Evolutionary conservation across 495 filamentous ascomycete species (phyloP), one percentile per base, ranked within the genome.

Genomic region (Collariella sp.): DNA sequence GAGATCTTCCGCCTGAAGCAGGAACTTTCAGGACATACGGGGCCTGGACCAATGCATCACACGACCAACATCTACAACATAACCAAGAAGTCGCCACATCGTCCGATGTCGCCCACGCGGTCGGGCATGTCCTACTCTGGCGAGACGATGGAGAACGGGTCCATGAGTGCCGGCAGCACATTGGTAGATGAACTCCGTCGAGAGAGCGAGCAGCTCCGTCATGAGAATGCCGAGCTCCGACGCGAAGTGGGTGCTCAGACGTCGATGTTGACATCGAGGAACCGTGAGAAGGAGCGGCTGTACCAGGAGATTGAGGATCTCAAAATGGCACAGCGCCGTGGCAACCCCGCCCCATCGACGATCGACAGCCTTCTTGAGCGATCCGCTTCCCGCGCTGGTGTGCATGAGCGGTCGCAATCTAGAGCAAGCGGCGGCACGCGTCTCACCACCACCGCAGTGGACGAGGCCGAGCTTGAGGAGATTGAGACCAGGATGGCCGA

Each of bases 271-370:
- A 96, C 94, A 5, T 96, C 93, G 31, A 80, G 93, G 7, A 96
- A 97, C 61, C 82, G 89, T 31, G 93, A 98, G 66, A 91, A 93
- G 63, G 91, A 96, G 60, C 84, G 90, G 4, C 76, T 98, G 15
- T 94, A 96, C 63, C 88, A 95, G 55, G 93, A 98, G 64, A 98
- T 96, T 41, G 93, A 98, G 70, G 89, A 96, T 50, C 78, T 97
- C 45, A 98, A 97, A 65, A 79, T 97, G 54, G 81, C 83, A 3
- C 83, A 89, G 56, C 83, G 89, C 13, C 81, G 85, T 43, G 80
- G 78, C 22, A 84, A 67, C 1, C 68, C 70, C 2, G 71, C 74
- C 5, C 74, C 75, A 2, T 73, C 90, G 15, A 82, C 91, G 9
- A 86, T 90, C 15, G 93, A 98, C 55, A 94, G 89, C 62, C 86